Conservation (phyloP, 2,329 filamentous ascomycete genomes). For the Fusarium mundagurra region DNA sequence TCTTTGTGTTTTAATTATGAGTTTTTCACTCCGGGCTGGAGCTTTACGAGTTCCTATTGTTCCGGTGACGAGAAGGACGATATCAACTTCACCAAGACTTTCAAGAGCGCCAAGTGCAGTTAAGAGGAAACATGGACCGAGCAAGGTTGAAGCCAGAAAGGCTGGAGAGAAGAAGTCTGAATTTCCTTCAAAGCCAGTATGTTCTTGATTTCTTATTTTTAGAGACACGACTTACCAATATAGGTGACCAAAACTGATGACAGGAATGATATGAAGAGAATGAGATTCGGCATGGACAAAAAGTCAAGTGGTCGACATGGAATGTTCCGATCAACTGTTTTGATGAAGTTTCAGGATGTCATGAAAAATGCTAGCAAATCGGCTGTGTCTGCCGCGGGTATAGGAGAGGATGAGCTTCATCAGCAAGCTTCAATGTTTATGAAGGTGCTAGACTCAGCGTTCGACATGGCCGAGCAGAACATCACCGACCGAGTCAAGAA, state of each 20-base stretch:
- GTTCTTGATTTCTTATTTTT: not conserved
- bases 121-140: not conserved
- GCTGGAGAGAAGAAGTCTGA: not conserved
- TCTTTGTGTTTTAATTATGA: slow-evolving; percentile 42
- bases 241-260: slow-evolving; percentile 42
- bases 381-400: slow-evolving; percentile 38
- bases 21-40: slow-evolving; percentile 41
- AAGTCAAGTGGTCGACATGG: slow-evolving; percentile 44
- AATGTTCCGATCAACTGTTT: slow-evolving; percentile 48
- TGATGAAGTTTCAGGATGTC: slow-evolving; percentile 50
- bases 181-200: slow-evolving; percentile 27
- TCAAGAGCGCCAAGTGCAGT: not conserved
- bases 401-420: slow-evolving; percentile 54
- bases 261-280: slow-evolving; percentile 49
- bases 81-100: slow-evolving; percentile 41
- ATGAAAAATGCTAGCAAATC: slow-evolving; percentile 42
- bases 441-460: slow-evolving; percentile 55
- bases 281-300: slow-evolving; percentile 41
- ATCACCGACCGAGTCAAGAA: slow-evolving; percentile 55
- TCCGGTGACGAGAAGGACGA: slow-evolving; percentile 29
- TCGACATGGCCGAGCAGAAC: slow-evolving; percentile 54
- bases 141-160: not conserved
- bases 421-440: slow-evolving; percentile 58
- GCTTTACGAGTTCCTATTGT: slow-evolving; percentile 37
- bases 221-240: not conserved